Evolutionary conservation across 208 protist genomes (phyloP), one percentile per base, ranked within the genome.

Genomic region (Kentomonas sorsogonicus): DNA sequence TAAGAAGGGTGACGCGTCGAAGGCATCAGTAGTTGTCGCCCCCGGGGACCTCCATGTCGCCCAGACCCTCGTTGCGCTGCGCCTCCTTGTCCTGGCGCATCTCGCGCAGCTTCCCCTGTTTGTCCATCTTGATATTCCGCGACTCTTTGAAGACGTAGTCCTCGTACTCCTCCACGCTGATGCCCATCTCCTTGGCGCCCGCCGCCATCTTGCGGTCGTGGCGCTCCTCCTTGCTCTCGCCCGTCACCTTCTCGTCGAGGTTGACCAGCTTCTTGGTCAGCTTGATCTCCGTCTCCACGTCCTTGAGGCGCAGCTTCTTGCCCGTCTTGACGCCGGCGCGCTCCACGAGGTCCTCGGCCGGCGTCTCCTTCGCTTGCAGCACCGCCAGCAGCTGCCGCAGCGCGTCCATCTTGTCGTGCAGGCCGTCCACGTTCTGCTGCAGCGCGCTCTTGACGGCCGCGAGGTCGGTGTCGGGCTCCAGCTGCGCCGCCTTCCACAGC

Each of bases 231-330:
- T 89, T 86, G 20, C 67, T 53, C 15, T 53, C 55, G 70, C 83
- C 29, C 9, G 74, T 90, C 3, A 90, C 79, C 56, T 77, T 85
- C 51, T 86, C 83, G n/a, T n/a, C n/a, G n/a, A n/a, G n/a, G n/a
- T n/a, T n/a, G 9, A 80, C 73, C 56, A 69, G 79, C 31, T 86
- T 77, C 59, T 90, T 87, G 18, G 68, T 52, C 13, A 55, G 51
- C 66, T 79, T 72, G 53, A 94, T 80, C 63, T 95, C 78, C 73
- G 87, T 93, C 63, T 96, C 88, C 15, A 97, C 79, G 46, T 95
- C 92, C 76, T 97, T 97, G 40, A 96, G 46, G 43, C 88, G 88
- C 18, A 78, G 67, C 47, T 87, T 87, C 50, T n/a, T n/a, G n/a
- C n/a, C n/a, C n/a, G 70, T 55, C 61, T 86, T 90, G 48, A 94